A percentile compares a stretch with the other conserved stretches of the same genome.
Conservation (phyloP, 2,329 filamentous ascomycete species). For the Hortaea sp. region DNA sequence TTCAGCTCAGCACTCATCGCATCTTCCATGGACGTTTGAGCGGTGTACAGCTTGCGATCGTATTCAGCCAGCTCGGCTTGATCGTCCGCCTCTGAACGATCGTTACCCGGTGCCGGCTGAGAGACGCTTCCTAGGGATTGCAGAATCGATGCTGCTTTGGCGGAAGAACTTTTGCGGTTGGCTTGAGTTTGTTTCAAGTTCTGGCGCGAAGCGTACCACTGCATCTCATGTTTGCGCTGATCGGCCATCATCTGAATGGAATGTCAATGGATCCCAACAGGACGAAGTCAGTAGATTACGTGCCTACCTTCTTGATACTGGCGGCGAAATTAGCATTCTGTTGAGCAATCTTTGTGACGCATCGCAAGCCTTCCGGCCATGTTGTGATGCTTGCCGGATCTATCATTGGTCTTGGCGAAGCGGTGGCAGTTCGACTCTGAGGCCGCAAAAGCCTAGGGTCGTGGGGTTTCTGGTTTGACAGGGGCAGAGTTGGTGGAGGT, state of each 20-base stretch:
- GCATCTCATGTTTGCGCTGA: constrained; percentile 52
- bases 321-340: constrained; percentile 34
- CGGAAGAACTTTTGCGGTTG: constrained; percentile 16
- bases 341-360: constrained; percentile 36
- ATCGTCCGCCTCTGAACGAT: constrained; percentile 20
- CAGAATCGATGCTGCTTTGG: constrained; percentile 23
- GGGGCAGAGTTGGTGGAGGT: neutral
- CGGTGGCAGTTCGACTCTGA: constrained; percentile 12
- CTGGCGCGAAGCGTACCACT: constrained; percentile 38
- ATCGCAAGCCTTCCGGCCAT: constrained; percentile 38
- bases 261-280: constrained; percentile 14
- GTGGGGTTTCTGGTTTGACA: neutral
- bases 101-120: constrained; percentile 3
- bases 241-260: constrained; percentile 46
- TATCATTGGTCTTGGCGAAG: constrained; percentile 22
- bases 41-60: constrained; percentile 53
- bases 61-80: constrained; percentile 47
- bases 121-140: constrained; percentile 12
- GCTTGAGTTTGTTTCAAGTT: constrained; percentile 24
- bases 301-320: constrained; percentile 30
- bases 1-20: constrained; percentile 48
- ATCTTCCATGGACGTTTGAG: constrained; percentile 49
- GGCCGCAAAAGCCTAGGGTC: constrained; percentile 14
- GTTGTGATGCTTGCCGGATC: constrained; percentile 39
- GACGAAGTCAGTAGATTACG: neutral